These are phyloP conservation scores for Microcyclosporella mali DNA, from an alignment of 2,329 filamentous ascomycete species.

Conservation along the genomic window DNA sequence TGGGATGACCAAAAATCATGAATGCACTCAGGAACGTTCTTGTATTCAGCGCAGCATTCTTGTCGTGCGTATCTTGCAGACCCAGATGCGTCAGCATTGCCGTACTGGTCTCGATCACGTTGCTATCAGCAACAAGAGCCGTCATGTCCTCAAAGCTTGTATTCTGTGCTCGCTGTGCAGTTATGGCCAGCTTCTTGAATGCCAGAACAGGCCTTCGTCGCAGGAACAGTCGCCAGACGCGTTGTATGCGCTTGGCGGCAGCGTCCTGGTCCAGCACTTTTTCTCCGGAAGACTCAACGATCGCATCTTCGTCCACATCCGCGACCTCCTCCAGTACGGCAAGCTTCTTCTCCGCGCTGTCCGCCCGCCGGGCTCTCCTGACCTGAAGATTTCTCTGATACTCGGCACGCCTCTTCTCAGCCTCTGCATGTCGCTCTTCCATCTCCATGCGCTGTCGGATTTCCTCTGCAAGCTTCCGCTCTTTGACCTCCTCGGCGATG, in stretches of 20 bases:
- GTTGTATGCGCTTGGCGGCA: conserved; percentile 62
- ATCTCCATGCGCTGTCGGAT: conserved; percentile 65
- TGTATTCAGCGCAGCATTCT: conserved; percentile 59
- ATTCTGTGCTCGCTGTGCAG: conserved; percentile 62
- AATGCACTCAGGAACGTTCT: conserved; percentile 75
- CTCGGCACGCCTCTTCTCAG: conserved; percentile 60
- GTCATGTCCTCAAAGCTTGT: conserved; percentile 71
- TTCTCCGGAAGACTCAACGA: conserved; percentile 26
- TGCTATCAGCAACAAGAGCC: conserved; percentile 59
- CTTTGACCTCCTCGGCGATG: conserved; percentile 74
- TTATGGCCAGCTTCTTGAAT: conserved; percentile 61
- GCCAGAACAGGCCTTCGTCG: conserved; percentile 57
- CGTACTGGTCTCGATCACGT: conserved; percentile 60
- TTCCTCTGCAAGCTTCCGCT: conserved; percentile 69
- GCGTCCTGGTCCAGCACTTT: conserved; percentile 50
- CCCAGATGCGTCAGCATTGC: conserved; percentile 64
- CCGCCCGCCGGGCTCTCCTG: conserved; percentile 37
- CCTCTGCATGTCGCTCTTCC: conserved; percentile 73
- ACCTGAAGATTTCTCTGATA: conserved; percentile 46
- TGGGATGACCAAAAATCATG: conserved; percentile 71
- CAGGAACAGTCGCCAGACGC: conserved; percentile 59
- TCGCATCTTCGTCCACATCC: conserved; percentile 43
- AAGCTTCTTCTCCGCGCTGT: conserved; percentile 45
- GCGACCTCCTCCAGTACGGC: conserved; percentile 45
- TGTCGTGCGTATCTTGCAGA: conserved; percentile 53